These are phyloP conservation scores for Noccaea caerulescens DNA, from an alignment of 345 rosid species.

Conservation along the genomic window DNA sequence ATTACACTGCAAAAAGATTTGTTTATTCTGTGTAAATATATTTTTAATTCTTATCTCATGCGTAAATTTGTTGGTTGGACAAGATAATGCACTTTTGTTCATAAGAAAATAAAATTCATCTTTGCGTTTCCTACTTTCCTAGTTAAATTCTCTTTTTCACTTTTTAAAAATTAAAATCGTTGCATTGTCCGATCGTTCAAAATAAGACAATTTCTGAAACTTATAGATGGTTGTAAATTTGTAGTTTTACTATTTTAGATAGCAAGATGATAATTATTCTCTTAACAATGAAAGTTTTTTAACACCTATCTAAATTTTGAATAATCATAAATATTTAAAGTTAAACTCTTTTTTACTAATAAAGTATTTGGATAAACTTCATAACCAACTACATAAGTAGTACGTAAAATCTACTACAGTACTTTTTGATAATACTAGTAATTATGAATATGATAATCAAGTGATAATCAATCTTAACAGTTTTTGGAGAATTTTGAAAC, in stretches of 20 bases:
- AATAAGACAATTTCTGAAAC: conserved; percentile 4
- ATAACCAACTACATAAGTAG: background rate
- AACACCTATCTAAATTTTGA: background rate
- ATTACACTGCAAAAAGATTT: background rate
- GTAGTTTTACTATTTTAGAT: background rate
- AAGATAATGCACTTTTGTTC: background rate
- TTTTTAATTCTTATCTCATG: background rate
- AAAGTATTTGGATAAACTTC: background rate
- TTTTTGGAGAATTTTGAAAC: background rate
- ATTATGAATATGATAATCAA: conserved; percentile 9
- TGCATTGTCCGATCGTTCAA: conserved; percentile 13
- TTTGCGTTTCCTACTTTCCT: background rate
- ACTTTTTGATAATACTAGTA: background rate
- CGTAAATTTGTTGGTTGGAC: conserved; percentile 2
- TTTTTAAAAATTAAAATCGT: background rate
- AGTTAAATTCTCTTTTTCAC: conserved; percentile 2
- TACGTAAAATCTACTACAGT: too few species aligned
- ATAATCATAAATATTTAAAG: background rate
- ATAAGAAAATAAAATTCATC: background rate
- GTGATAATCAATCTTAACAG: conserved; percentile 6
- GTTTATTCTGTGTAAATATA: background rate
- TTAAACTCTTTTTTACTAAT: background rate
- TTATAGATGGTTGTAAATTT: background rate
- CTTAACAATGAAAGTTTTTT: background rate
- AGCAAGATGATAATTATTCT: background rate